Evolutionary conservation across 306 rosid species (phyloP).

Genomic region (Glycyrrhiza uralensis): DNA sequence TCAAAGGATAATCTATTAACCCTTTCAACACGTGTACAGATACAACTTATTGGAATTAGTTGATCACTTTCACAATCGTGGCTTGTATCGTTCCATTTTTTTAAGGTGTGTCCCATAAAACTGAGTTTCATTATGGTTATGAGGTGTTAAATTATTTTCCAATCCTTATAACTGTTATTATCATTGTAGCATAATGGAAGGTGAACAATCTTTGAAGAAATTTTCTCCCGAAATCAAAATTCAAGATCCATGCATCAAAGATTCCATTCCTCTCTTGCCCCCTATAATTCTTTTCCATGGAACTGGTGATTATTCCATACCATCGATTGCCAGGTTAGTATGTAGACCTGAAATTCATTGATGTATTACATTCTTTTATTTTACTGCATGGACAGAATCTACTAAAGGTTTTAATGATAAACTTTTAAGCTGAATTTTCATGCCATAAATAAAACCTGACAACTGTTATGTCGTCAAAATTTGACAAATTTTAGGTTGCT

Average conservation of each 20-base stretch:
- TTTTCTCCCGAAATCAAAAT: constrained; percentile 77
- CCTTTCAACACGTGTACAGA: constrained; percentile 46
- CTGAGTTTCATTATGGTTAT: background rate
- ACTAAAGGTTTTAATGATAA: background rate
- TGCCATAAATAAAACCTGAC: background rate
- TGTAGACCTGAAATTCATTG: background rate
- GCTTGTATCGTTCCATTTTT: constrained; percentile 80
- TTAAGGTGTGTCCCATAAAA: constrained; percentile 55
- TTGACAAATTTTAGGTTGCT: background rate
- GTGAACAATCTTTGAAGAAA: constrained; percentile 59
- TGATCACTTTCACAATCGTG: constrained; percentile 80
- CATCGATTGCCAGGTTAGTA: constrained; percentile 81
- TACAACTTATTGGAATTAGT: constrained; percentile 70
- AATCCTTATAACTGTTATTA: background rate
- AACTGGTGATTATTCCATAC: constrained; percentile 82
- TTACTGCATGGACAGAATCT: background rate
- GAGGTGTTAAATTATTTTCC: background rate
- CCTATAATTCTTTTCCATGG: constrained; percentile 78
- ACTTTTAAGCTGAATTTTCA: background rate
- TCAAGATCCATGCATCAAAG: constrained; percentile 52
- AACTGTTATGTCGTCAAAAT: background rate
- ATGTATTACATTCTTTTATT: constrained; percentile 5
- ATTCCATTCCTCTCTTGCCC: constrained; percentile 60
- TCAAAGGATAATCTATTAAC: constrained; percentile 22
- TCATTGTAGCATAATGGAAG: constrained; percentile 87